Conservation (phyloP, 2,329 filamentous ascomycete species). For the Talaromyces sp. region DNA sequence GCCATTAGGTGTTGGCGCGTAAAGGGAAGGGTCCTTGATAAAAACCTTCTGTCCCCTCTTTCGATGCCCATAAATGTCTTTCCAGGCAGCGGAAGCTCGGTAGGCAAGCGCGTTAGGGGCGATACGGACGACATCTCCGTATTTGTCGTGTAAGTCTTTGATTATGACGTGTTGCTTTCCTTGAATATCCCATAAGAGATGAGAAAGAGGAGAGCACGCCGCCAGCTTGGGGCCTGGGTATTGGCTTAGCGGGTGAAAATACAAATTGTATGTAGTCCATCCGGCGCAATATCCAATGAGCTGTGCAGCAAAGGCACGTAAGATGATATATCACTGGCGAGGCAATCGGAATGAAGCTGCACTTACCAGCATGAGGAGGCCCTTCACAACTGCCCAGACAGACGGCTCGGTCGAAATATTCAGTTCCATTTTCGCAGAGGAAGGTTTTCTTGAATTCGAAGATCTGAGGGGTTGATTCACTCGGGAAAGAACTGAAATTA, state of each 20-base stretch:
- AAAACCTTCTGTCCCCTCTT: constrained; percentile 25
- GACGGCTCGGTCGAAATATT: neutral
- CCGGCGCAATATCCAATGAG: constrained; percentile 1
- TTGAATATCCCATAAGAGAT: constrained; percentile 21
- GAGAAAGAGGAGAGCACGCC: constrained; percentile 27
- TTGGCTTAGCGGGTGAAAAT: constrained; percentile 32
- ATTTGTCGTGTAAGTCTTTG: constrained; percentile 25
- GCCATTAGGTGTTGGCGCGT: constrained; percentile 22
- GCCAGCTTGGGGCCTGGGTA: constrained; percentile 39
- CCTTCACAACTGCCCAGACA: constrained; percentile 1
- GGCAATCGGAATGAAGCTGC: neutral
- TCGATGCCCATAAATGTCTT: constrained; percentile 40
- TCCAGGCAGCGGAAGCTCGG: constrained; percentile 32
- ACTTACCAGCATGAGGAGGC: constrained; percentile 10
- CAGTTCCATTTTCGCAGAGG: neutral
- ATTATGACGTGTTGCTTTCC: constrained; percentile 21
- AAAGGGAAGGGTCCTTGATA: constrained; percentile 29
- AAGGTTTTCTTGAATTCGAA: neutral
- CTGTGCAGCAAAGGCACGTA: constrained; percentile 1
- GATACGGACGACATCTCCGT: constrained; percentile 42
- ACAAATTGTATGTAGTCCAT: constrained; percentile 29
- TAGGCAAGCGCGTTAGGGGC: constrained; percentile 45
- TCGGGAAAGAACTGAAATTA: neutral
- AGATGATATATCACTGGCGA: neutral
- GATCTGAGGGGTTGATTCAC: neutral